A percentile compares a stretch with the other conserved stretches of the same genome.
Evolutionary conservation across 2,329 filamentous ascomycete species (phyloP).

Genomic region (Talaromyces sp.): DNA sequence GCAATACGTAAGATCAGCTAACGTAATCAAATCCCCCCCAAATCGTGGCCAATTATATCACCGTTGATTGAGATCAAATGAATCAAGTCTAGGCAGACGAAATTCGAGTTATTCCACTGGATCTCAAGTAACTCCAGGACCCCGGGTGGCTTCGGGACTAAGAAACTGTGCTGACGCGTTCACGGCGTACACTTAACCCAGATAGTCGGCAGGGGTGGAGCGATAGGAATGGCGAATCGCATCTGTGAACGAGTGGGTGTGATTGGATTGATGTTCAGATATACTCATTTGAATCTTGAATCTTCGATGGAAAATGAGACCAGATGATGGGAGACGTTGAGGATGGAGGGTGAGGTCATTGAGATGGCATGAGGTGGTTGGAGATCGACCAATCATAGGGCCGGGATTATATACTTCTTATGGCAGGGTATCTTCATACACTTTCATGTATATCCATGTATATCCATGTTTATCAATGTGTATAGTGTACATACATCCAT

Average conservation of each 20-base stretch:
- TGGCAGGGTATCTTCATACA: neutral
- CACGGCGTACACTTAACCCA: slow-evolving; percentile 1
- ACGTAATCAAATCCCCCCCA: neutral
- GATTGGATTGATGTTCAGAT: neutral
- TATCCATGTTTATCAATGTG: too few relatives aligned
- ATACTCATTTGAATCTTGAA: too few relatives aligned
- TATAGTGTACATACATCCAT: too few relatives aligned
- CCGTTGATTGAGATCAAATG: neutral
- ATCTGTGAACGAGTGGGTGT: neutral
- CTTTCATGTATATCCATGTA: too few relatives aligned
- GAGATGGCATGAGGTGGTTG: neutral
- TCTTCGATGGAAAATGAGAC: neutral
- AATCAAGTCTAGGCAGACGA: neutral
- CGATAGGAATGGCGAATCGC: neutral
- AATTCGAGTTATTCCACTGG: neutral
- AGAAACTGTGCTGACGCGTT: neutral
- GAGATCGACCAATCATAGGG: neutral
- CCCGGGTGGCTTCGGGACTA: too few relatives aligned
- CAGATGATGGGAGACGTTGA: neutral
- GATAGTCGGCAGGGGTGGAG: neutral
- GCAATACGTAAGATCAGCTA: neutral
- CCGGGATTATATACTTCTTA: neutral
- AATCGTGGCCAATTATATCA: neutral
- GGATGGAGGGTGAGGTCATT: neutral
- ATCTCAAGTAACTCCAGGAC: too few relatives aligned